Base-by-base conservation (phyloP, 352 stramenopile genomes). In the Globisporangium canariense region DNA sequence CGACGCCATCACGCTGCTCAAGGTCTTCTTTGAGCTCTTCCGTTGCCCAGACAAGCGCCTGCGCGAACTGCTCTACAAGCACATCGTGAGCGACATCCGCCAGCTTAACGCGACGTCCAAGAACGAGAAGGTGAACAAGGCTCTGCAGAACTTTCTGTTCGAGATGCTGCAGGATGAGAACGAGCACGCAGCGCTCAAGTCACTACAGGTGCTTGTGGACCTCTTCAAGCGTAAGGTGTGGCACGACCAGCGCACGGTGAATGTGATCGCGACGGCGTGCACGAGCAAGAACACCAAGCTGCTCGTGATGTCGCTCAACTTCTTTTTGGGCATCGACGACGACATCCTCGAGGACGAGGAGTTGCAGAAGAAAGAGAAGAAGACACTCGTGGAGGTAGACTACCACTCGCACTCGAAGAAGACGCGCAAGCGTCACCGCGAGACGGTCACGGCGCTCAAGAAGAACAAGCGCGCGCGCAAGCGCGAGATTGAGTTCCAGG, bases 291-390 rank as follows among this genome's bases (percentile, higher is more conserved):
- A 94, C 71, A 86, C 85, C 16, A 94, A 94, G 65, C 78, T 97
- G 52, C 68, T 94, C 8, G 89, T 96, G 43, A 91, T 97, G 55
- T 85, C 94, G 7, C 88, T 99, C 64, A 92, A 97, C 62, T 99
- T 99, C 78, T 99, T 99, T 77, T 77, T 99, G 20, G 97, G 97
- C 43, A 99, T 99, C 73, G 97, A 99, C 75, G 89, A 98, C 28
- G 92, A 98, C 60, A 99, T 99, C 76, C 79, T 98, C 14, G 85
- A 98, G 41, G 97, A 99, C 66, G 86, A 98, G 54, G 90, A 98
- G 43, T 79, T 97, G 54, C 82, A 97, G 49, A 97, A 91, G 74
- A 84, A 91, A 54, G 81, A 91, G 65, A 93, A 94, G 65, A 94
- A 91, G 63, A 71, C 77, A 32, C 75, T 88, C 7, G 79, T 94